Conservation (phyloP, 2,329 filamentous ascomycete genomes). For the Arthrobotrys sinensis region DNA sequence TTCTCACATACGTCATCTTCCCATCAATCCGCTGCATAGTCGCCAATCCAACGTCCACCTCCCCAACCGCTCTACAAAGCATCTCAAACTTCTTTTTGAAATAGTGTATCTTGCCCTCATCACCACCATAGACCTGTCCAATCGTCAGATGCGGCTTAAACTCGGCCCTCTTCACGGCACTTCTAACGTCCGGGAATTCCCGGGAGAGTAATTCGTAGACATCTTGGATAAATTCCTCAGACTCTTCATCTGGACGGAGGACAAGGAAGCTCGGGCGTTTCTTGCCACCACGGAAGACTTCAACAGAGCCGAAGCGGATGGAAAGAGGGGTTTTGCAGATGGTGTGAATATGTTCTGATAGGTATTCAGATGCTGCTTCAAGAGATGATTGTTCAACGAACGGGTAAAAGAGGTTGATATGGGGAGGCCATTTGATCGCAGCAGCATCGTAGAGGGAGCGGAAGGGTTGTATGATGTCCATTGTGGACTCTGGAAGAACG, state of each 20-base stretch:
- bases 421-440: slow-evolving; percentile 76
- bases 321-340: slow-evolving; percentile 40
- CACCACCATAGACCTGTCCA: slow-evolving; percentile 73
- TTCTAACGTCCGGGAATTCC: slow-evolving; percentile 47
- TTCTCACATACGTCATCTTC: slow-evolving; percentile 71
- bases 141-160: slow-evolving; percentile 74
- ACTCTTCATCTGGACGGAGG: slow-evolving; percentile 54
- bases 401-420: slow-evolving; percentile 78
- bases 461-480: slow-evolving; percentile 66
- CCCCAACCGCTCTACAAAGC: slow-evolving; percentile 48
- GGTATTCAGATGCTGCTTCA: slow-evolving; percentile 68
- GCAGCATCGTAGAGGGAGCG: slow-evolving; percentile 76
- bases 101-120: slow-evolving; percentile 57
- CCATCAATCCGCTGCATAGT: slow-evolving; percentile 65
- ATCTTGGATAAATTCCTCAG: slow-evolving; percentile 50
- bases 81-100: slow-evolving; percentile 44
- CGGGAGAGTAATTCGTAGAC: slow-evolving; percentile 52
- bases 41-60: slow-evolving; percentile 60
- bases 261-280: slow-evolving; percentile 54
- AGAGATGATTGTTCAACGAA: slow-evolving; percentile 73
- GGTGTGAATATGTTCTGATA: slow-evolving; percentile 66
- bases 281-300: slow-evolving; percentile 47
- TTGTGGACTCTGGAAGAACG: slow-evolving; percentile 69
- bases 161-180: slow-evolving; percentile 42
- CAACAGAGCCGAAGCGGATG: slow-evolving; percentile 51